A percentile compares a stretch with the other conserved stretches of the same genome.
Conservation (phyloP, 805 yeast genomes). For the Saccharomyces cerevisiae region DNA sequence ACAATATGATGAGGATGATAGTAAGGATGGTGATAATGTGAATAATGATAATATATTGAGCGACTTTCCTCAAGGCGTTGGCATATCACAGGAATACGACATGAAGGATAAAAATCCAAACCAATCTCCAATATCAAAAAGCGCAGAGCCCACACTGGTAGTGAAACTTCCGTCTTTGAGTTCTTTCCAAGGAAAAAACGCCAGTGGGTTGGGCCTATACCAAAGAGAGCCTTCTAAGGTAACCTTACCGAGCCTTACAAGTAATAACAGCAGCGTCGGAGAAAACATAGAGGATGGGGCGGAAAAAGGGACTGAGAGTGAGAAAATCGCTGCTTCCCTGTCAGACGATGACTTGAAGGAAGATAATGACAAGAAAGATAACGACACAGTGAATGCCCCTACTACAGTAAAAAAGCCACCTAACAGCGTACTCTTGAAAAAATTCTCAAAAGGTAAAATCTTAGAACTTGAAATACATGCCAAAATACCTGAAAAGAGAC, state of each 20-base stretch:
- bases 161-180: not conserved
- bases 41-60: conserved; percentile 13
- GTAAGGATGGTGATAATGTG: not conserved
- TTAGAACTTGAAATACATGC: conserved; percentile 21
- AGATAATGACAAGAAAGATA: conserved; percentile 2
- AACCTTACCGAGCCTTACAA: conserved; percentile 30
- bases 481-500: conserved; percentile 37
- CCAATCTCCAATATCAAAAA: conserved; percentile 23
- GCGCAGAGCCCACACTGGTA: not conserved
- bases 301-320: conserved; percentile 5
- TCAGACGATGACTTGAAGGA: conserved; percentile 7
- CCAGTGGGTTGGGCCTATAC: not conserved
- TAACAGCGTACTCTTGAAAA: conserved; percentile 23
- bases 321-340: conserved; percentile 20
- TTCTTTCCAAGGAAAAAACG: not conserved
- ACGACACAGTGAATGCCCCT: not conserved
- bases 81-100: conserved; percentile 2
- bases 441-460: conserved; percentile 17
- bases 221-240: not conserved
- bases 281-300: conserved; percentile 1
- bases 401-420: conserved; percentile 1
- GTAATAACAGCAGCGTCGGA: conserved; percentile 1
- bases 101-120: conserved; percentile 13
- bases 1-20: not conserved
- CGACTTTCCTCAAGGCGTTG: conserved; percentile 8